These are phyloP conservation scores for Pseudogymnoascus sp. DNA, from an alignment of 2,329 filamentous ascomycete species.

Conservation along the genomic window DNA sequence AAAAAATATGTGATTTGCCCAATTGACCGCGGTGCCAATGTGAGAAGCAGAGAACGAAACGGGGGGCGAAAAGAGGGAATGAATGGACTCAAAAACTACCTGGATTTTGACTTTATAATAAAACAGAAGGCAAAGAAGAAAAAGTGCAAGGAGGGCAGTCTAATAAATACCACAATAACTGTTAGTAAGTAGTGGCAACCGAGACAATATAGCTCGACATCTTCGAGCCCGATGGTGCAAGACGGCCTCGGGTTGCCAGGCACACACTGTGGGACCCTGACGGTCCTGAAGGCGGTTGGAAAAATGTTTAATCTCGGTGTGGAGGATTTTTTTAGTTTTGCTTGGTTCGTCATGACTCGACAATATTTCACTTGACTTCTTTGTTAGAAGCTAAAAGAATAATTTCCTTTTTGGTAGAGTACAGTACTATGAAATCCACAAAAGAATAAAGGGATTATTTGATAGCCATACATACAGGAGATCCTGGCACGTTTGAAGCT, in stretches of 20 bases:
- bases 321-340: neutral
- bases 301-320: neutral
- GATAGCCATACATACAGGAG: neutral
- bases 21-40: neutral
- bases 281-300: neutral
- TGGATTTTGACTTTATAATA: neutral
- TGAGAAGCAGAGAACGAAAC: neutral
- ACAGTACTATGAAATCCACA: neutral
- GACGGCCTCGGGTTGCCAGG: constrained; percentile 5
- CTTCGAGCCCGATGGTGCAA: neutral
- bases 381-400: neutral
- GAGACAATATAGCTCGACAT: constrained; percentile 6
- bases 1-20: neutral
- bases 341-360: constrained; percentile 2
- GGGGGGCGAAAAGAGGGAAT: neutral
- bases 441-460: neutral
- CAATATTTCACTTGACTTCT: neutral
- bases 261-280: neutral
- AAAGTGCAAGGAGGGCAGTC: neutral
- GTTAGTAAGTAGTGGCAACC: constrained; percentile 5
- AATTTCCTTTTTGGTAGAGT: neutral
- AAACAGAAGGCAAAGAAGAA: neutral
- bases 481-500: neutral
- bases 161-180: constrained; percentile 5
- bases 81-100: constrained; percentile 7